These are phyloP conservation scores for Trichoderma atroviride DNA, from an alignment of 2,329 filamentous ascomycete genomes.

Conservation along the genomic window DNA sequence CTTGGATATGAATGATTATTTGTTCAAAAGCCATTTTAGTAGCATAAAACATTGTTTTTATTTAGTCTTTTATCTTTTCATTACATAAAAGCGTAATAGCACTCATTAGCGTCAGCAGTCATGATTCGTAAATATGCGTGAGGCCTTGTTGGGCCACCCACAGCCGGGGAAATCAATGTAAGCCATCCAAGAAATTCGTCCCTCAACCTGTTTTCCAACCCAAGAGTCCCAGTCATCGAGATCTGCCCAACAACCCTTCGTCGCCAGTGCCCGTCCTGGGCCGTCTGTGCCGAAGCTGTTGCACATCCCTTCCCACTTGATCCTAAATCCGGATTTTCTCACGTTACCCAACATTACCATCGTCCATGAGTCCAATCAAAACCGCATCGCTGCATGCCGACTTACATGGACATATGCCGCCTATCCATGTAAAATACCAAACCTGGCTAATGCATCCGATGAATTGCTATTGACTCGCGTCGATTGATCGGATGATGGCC, in stretches of 20 bases:
- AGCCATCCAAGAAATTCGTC: constrained; percentile 3
- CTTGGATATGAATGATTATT: background rate
- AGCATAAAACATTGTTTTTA: background rate
- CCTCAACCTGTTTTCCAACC: constrained; percentile 22
- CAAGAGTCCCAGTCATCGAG: constrained; percentile 8
- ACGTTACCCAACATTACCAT: constrained; percentile 7
- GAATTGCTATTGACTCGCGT: background rate
- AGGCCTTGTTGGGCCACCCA: background rate
- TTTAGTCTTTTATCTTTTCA: constrained; percentile 2
- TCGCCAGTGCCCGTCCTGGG: constrained; percentile 5
- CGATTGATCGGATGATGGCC: constrained; percentile 1
- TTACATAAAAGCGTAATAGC: constrained; percentile 1
- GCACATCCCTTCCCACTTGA: constrained; percentile 13
- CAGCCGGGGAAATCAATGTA: constrained; percentile 23
- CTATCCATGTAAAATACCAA: constrained; percentile 2
- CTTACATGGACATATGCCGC: background rate
- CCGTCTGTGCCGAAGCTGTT: constrained; percentile 11
- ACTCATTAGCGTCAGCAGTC: constrained; percentile 26
- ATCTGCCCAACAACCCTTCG: constrained; percentile 7
- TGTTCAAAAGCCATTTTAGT: constrained; percentile 24
- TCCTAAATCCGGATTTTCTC: background rate
- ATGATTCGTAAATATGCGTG: constrained; percentile 33
- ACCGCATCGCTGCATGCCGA: background rate
- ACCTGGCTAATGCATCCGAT: constrained; percentile 8
- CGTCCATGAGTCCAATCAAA: background rate